Evolutionary conservation across 345 rosid species (phyloP), one percentile per base, ranked within the genome.

Genomic region (Camelina laxa): DNA sequence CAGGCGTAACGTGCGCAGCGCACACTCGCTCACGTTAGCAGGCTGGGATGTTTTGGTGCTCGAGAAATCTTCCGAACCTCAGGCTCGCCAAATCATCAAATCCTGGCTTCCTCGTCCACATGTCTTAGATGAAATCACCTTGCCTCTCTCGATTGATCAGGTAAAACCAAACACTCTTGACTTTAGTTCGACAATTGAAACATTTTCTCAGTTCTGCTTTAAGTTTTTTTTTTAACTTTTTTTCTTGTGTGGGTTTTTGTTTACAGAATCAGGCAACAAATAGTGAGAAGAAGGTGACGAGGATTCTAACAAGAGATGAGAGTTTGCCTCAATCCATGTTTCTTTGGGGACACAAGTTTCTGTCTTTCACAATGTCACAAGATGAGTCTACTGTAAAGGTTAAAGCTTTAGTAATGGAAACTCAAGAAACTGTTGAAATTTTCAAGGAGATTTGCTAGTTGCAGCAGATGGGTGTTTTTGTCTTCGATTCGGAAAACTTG

Each of bases 391-490:
- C 47, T 14, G 89, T 93, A 24, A 67, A 63, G 39, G 87, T 91
- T 54, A 78, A 85, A 61, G 67, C 89, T 65, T 83, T 77, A 78
- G 81, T 80, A 20, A 79, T 85, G 30, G 80, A 61, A 57, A 87
- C 85, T 12, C 70, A 81, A 33, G 81, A 83, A 48, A 74, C 76
- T 27, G 39, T 87, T 41, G 90, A 91, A 63, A n/a, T n/a, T 74
- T 89, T 7, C 44, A 64, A 31, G 96, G 88, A 70, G 75, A 91
- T 71, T 82, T 88, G 75, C 96, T 91, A 0, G 81, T 93, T 69
- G 96, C 93, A 15, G 98, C 96, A 1, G 97, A 93, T 75, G 94
- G 97, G 10, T 87, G 89, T 61, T n/a, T n/a, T 83, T 83, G 17
- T 91, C 97, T 75, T 81, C 79, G 17, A 85, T 93, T 69, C 90